Conservation (phyloP, 129 eudicot genomes). For the Chrysanthemum seticuspe region DNA sequence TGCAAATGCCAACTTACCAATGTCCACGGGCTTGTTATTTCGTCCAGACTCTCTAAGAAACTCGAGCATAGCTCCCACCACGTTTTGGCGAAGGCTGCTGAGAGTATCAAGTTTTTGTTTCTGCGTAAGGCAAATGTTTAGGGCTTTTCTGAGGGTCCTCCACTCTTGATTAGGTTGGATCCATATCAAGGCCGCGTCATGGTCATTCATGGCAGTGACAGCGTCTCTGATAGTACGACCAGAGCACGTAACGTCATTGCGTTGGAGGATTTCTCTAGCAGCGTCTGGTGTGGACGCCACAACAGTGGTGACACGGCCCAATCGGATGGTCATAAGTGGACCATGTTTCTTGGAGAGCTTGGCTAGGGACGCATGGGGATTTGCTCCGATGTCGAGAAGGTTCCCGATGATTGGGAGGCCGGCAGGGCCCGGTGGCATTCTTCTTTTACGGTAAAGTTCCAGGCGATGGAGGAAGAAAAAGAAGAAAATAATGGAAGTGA, state of each 20-base stretch:
- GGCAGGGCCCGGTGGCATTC: slow-evolving; percentile 21
- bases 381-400: slow-evolving; percentile 27
- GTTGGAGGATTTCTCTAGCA: slow-evolving; percentile 11
- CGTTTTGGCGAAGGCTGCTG: background rate
- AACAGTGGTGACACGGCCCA: slow-evolving; percentile 17
- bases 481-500: background rate
- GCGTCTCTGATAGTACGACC: slow-evolving; percentile 7
- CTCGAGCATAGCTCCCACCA: background rate
- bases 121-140: background rate
- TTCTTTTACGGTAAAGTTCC: background rate
- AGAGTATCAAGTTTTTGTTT: background rate
- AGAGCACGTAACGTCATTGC: background rate
- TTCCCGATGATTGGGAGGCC: slow-evolving; percentile 39
- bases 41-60: background rate
- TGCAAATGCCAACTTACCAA: background rate
- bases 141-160: background rate
- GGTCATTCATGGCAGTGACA: background rate
- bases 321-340: slow-evolving; percentile 20
- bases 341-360: slow-evolving; percentile 29
- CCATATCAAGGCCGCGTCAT: background rate
- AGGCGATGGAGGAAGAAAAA: background rate
- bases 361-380: slow-evolving; percentile 34
- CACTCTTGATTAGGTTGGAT: background rate
- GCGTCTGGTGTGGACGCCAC: slow-evolving; percentile 6
- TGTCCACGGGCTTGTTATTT: background rate